Conservation (phyloP, 768 basidiomycete species). For the Amanita jacksonii region DNA sequence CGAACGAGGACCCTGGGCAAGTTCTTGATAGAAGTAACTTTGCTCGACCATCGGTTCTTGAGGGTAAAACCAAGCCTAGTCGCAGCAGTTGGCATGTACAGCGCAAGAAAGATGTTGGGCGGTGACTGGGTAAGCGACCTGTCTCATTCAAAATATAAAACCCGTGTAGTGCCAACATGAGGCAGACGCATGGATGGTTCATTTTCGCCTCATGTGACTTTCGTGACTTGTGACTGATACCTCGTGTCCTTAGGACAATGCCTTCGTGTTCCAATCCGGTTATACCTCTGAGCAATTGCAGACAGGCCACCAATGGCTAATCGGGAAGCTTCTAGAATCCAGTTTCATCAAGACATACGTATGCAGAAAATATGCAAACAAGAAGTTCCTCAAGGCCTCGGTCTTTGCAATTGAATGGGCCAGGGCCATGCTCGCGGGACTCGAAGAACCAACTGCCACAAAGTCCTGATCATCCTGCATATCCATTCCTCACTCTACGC, state of each 20-base stretch:
- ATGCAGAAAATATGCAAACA: conserved; percentile 94
- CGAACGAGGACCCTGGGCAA: conserved; percentile 97
- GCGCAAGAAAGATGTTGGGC: conserved; percentile 85
- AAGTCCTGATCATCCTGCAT: neutral
- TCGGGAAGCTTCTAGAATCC: conserved; percentile 73
- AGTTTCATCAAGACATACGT: conserved; percentile 81
- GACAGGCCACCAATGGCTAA: conserved; percentile 70
- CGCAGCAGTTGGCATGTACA: conserved; percentile 97
- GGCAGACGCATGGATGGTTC: conserved; percentile 14
- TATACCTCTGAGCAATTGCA: conserved; percentile 84
- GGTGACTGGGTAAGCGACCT: conserved; percentile 88
- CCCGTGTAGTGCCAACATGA: conserved; percentile 7
- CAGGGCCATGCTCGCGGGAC: conserved; percentile 21
- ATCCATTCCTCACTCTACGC: conserved; percentile 10
- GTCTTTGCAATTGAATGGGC: conserved; percentile 73
- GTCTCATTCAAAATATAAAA: conserved; percentile 12
- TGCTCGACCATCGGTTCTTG: conserved; percentile 88
- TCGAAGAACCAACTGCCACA: neutral
- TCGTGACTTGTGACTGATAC: conserved; percentile 29
- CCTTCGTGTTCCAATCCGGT: conserved; percentile 88
- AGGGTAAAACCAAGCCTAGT: conserved; percentile 88
- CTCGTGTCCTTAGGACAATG: conserved; percentile 58
- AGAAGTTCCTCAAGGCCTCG: conserved; percentile 94
- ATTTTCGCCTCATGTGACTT: conserved; percentile 5
- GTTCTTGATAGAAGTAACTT: conserved; percentile 92